Conservation (phyloP, 805 yeast genomes). For the Jamesozyma jinghongensis region DNA sequence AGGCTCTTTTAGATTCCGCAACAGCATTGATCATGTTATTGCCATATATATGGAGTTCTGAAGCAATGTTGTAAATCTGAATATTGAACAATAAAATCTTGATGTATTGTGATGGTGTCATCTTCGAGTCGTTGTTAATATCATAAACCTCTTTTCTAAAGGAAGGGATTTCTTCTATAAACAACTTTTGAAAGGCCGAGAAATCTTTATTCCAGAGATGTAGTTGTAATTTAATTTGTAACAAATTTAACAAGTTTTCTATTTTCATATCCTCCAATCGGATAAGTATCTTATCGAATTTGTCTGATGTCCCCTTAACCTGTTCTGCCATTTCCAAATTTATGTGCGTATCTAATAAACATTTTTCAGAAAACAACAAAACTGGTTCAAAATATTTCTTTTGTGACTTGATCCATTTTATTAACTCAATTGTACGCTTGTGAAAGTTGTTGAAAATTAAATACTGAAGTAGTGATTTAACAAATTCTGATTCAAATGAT, state of each 20-base stretch:
- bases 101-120: constrained; percentile 17
- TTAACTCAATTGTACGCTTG: constrained; percentile 13
- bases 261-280: constrained; percentile 6
- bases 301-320: neutral
- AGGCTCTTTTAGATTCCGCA: constrained; percentile 38
- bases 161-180: constrained; percentile 11
- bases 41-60: constrained; percentile 13
- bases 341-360: constrained; percentile 10
- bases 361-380: constrained; percentile 5
- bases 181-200: constrained; percentile 12
- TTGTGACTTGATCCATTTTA: constrained; percentile 2
- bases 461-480: constrained; percentile 18
- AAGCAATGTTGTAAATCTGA: constrained; percentile 12
- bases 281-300: neutral
- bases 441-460: constrained; percentile 21
- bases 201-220: constrained; percentile 11
- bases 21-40: constrained; percentile 19
- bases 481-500: constrained; percentile 18
- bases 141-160: constrained; percentile 19
- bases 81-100: constrained; percentile 25
- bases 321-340: constrained; percentile 14
- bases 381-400: constrained; percentile 8
- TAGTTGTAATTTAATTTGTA: constrained; percentile 6
- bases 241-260: constrained; percentile 8
- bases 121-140: constrained; percentile 14